A percentile compares a stretch with the other conserved stretches of the same genome.
These are phyloP conservation scores for Leccinum subgranulosum DNA, from an alignment of 768 basidiomycete genomes.

Conservation along the genomic window DNA sequence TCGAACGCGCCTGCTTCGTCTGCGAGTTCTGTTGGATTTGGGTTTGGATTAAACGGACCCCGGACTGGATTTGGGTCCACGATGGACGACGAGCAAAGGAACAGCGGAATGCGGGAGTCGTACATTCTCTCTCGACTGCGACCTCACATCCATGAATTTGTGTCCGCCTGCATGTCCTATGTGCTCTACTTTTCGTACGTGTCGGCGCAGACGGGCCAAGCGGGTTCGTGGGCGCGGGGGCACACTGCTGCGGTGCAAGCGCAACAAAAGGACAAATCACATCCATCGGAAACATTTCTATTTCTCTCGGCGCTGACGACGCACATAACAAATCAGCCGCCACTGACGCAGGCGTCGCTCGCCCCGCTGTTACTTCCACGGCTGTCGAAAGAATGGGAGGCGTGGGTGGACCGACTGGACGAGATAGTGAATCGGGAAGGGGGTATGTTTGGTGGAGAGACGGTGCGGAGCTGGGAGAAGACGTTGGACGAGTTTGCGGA, in stretches of 20 bases:
- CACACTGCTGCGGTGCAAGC: constrained; percentile 45
- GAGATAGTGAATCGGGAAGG: constrained; percentile 65
- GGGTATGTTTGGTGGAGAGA: constrained; percentile 78
- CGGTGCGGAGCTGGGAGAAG: constrained; percentile 65
- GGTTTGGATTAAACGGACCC: constrained; percentile 23
- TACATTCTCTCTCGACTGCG: constrained; percentile 75
- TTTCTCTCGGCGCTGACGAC: constrained; percentile 69
- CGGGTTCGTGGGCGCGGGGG: constrained; percentile 33
- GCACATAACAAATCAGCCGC: constrained; percentile 65
- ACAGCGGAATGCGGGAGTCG: constrained; percentile 66
- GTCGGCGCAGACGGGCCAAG: constrained; percentile 22
- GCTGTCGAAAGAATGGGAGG: constrained; percentile 70
- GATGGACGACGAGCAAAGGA: constrained; percentile 27
- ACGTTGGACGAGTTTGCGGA: constrained; percentile 65
- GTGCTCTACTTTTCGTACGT: constrained; percentile 80
- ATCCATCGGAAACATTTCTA: constrained; percentile 71
- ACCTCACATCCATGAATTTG: constrained; percentile 74
- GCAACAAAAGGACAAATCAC: constrained; percentile 60
- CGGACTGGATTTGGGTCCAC: constrained; percentile 32
- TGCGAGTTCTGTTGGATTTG: constrained; percentile 32
- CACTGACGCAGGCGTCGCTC: constrained; percentile 59
- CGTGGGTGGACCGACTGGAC: constrained; percentile 72
- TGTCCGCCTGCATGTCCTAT: constrained; percentile 74
- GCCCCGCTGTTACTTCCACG: constrained; percentile 59
- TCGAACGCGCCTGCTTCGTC: constrained; percentile 46